Evolutionary conservation across 2,329 filamentous ascomycete genomes (phyloP).

Genomic region (Drechmeria coniospora): DNA sequence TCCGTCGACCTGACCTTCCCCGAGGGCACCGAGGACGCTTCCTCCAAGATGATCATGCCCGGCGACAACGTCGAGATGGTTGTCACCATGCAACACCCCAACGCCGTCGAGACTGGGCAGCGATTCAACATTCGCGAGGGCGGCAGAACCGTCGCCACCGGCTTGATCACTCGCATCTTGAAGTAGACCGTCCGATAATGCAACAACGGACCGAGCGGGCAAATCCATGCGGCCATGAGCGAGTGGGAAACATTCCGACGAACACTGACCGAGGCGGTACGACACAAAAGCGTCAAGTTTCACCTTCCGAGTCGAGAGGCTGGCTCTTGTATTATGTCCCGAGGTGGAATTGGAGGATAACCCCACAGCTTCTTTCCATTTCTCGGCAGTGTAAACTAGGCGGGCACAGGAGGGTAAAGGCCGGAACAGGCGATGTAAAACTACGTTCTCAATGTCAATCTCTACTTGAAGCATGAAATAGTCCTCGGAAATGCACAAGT

Average conservation of each 20-base stretch:
- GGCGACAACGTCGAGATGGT: conserved; percentile 99
- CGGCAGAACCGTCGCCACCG: conserved; percentile 75
- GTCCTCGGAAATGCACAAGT: no score
- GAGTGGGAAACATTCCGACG: no score
- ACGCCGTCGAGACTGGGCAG: conserved; percentile 81
- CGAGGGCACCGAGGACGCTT: conserved; percentile 58
- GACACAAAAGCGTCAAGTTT: conserved; percentile 6
- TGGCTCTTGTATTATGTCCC: conserved; percentile 22
- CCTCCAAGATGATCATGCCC: conserved; percentile 80
- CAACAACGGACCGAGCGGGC: no score
- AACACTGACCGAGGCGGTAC: no score
- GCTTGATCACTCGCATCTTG: conserved; percentile 61
- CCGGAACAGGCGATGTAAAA: conserved; percentile 13
- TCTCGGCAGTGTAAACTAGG: conserved; percentile 23
- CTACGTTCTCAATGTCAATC: conserved; percentile 1
- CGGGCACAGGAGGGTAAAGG: conserved; percentile 13
- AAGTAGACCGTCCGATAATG: conserved; percentile 28
- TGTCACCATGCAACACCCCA: conserved; percentile 67
- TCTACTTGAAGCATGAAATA: no score
- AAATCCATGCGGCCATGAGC: no score
- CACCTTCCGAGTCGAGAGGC: conserved; percentile 14
- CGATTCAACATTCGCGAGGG: conserved; percentile 98
- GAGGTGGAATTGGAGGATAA: conserved; percentile 20
- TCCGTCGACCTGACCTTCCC: conserved; percentile 70
- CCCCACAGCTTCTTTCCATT: conserved; percentile 25